A percentile compares a stretch with the other conserved stretches of the same genome.
Conservation (phyloP, 164 flowering plant genomes). For the Dillenia suffruticosa region DNA sequence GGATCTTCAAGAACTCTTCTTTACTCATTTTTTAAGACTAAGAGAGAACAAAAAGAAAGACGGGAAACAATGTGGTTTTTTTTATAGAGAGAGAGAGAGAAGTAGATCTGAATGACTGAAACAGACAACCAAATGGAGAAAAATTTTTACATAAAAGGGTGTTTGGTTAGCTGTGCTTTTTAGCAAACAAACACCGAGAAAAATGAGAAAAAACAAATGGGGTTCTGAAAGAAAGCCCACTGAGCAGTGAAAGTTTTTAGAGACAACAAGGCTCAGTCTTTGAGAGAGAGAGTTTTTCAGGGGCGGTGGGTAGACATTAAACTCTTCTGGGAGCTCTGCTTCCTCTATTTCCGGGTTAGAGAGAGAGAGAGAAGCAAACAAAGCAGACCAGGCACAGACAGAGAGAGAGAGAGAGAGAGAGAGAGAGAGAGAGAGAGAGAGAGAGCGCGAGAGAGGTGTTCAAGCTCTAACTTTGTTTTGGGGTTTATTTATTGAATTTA, state of each 20-base stretch:
- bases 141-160: slow-evolving; percentile 12
- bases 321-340: slow-evolving; percentile 3
- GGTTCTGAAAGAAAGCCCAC: slow-evolving; percentile 4
- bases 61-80: too few relatives aligned
- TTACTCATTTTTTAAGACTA: slow-evolving; percentile 52
- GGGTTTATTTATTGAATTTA: too few relatives aligned
- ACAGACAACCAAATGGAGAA: slow-evolving; percentile 7
- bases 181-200: slow-evolving; percentile 9
- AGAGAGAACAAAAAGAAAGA: slow-evolving; percentile 16
- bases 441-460: slow-evolving; percentile 13
- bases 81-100: slow-evolving; percentile 6
- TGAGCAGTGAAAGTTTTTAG: slow-evolving; percentile 17
- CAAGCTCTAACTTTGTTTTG: too few relatives aligned
- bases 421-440: slow-evolving; percentile 6
- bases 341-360: slow-evolving; percentile 27
- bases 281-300: slow-evolving; percentile 6
- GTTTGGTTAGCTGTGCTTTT: slow-evolving; percentile 12
- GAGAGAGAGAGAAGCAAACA: too few relatives aligned
- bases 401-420: slow-evolving; percentile 5
- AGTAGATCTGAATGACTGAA: slow-evolving; percentile 23
- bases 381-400: too few relatives aligned
- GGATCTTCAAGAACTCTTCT: slow-evolving; percentile 81
- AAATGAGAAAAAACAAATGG: slow-evolving; percentile 20
- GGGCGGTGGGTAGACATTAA: slow-evolving; percentile 18
- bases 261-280: slow-evolving; percentile 10